Evolutionary conservation across 108 stramenopile genomes (phyloP), one percentile per base, ranked within the genome.

Genomic region (Skeletonema costatum): DNA sequence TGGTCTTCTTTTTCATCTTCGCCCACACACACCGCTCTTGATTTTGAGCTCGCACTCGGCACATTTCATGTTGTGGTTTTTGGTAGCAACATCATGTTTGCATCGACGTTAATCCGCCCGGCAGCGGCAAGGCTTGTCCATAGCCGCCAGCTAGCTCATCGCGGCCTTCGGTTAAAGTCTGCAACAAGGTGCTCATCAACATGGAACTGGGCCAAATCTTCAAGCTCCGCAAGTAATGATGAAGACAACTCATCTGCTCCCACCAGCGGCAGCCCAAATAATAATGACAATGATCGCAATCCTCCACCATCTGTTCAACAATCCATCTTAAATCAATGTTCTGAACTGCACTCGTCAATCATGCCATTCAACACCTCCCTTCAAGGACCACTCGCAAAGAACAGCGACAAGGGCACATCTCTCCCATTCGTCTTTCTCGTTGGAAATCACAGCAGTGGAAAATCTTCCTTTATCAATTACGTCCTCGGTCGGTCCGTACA

Each of bases 381-480:
- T 32, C 77, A 62, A 13, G 89, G 89, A 17, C 89, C 89, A 32
- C 80, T 90, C 39, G 74, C 87, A 32, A 86, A 86, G 66, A 73
- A 87, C 33, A 86, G 85, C 32, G 87, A 88, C 64, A 70, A 74
- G 17, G 85, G 86, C 12, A 96, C 95, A 8, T 80, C 90, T 46
- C 87, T 97, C 44, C 98, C 99, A 51, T 98, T 98, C 64, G 98
- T 98, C 11, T 95, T 99, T 59, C 72, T 99, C 44, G 93, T 99
- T 7, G 98, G 99, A 25, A 99, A 99, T 77, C 98, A 99, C 83
- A 96, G 87, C 44, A 86, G 85, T 19, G 97, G 98, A 32, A 99
- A 99, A 79, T 92, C 90, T 8, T 89, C 89, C 77, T 99, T 99
- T 72, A 95, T 99, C 85, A 99, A 99, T 85, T 94, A 98, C 70